Evolutionary conservation across 2,329 filamentous ascomycete species (phyloP).

Genomic region (Clonostachys sp.): DNA sequence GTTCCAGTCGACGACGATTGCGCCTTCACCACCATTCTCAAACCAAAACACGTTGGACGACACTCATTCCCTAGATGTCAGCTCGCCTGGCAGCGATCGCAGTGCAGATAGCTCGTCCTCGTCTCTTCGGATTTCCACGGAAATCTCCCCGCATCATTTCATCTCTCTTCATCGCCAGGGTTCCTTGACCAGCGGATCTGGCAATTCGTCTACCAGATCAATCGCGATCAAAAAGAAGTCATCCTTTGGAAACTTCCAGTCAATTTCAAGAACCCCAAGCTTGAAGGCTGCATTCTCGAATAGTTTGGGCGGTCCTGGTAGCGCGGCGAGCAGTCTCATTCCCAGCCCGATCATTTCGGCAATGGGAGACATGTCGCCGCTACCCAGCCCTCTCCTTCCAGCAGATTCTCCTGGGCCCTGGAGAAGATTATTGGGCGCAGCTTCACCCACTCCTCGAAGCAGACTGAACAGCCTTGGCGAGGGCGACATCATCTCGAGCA

Average conservation of each 20-base stretch:
- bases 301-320: conserved; percentile 38
- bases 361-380: conserved; percentile 73
- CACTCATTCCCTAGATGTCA: conserved; percentile 5
- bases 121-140: conserved; percentile 31
- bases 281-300: conserved; percentile 50
- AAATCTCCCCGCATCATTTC: conserved; percentile 11
- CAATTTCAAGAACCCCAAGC: conserved; percentile 56
- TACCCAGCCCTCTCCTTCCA: conserved; percentile 69
- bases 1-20: conserved; percentile 6
- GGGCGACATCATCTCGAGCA: not conserved
- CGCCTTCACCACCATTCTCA: conserved; percentile 4
- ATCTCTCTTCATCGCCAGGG: not conserved
- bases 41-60: not conserved
- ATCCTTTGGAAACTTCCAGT: conserved; percentile 31
- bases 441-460: conserved; percentile 16
- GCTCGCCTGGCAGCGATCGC: not conserved
- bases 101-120: conserved; percentile 1
- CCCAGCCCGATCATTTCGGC: conserved; percentile 71
- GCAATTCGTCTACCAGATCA: conserved; percentile 12
- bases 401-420: conserved; percentile 63
- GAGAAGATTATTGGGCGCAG: conserved; percentile 27
- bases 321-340: conserved; percentile 61
- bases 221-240: conserved; percentile 17
- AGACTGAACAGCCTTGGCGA: conserved; percentile 14
- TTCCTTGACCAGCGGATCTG: conserved; percentile 7